Base-by-base conservation (phyloP, 2,329 filamentous ascomycete species). In the Hymenoscyphus infarciens region DNA sequence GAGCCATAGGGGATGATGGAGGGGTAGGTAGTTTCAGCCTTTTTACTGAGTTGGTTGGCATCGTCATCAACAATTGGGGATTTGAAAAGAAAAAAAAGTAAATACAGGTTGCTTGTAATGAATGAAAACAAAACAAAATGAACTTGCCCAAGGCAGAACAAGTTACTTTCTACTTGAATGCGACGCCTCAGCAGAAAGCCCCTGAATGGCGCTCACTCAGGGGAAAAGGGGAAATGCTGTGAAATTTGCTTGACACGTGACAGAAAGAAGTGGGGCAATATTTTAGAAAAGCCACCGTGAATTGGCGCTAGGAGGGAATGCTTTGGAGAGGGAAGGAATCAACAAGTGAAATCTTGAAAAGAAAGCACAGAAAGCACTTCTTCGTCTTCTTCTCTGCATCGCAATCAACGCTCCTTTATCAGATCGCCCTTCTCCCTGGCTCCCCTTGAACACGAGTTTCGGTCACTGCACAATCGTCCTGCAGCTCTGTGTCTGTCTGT, bases 1-100 rank as follows among this genome's bases (percentile, higher is more conserved):
- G 45, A 54, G 49, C 42, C 45, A 54, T 39, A 15, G 45, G 45
- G 25, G 53, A 55, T 55, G 25, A 54, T 61, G 55, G 61, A 64
- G 62, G 62, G 64, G 62, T 62, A 59, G 64, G 62, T 62, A 59
- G 61, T 67, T 69, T 70, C 62, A 62, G 62, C n/a, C 56, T 61
- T 59, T 56, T 39, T 63, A 35, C 13, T 19, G 25, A 25, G 22
- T 29, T 57, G 49, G 27, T 13, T 52, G 16, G 57, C 8, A 45
- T 33, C 49, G 57, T 57, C 25, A 35, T 42, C 31, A 38, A 25
- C 3, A 8, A 8, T 25, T 60, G 57, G 42, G 22, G n/a, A 53
- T 27, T 53, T 19, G 25, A 25, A 15, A 31, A 33, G 42, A 31
- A 16, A 25, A 15, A 31, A 33, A 55, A 31, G 25, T 52, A 25